A percentile compares a stretch with the other conserved stretches of the same genome.
Conservation (phyloP, 2,329 filamentous ascomycete species). For the Coniochaeta ligniaria region DNA sequence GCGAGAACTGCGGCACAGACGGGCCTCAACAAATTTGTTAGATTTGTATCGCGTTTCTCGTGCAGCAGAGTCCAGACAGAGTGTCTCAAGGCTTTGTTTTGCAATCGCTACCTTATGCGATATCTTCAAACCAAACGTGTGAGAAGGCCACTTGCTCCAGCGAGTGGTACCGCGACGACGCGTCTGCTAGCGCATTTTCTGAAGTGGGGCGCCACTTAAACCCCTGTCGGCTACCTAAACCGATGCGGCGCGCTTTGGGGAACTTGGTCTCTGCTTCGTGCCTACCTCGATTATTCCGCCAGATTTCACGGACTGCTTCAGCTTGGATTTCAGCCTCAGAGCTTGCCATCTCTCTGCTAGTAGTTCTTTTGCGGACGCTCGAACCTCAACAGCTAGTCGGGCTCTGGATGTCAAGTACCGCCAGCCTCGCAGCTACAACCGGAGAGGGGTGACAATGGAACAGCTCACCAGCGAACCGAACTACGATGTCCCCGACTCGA, state of each 20-base stretch:
- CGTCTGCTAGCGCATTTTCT: neutral
- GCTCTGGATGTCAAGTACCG: neutral
- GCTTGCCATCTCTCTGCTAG: no score
- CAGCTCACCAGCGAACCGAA: conserved; percentile 3
- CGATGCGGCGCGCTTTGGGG: neutral
- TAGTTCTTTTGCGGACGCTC: neutral
- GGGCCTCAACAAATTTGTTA: neutral
- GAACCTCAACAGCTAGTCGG: neutral
- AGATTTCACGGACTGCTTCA: no score
- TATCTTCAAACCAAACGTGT: no score
- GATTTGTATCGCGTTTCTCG: neutral
- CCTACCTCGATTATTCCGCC: no score
- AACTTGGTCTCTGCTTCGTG: neutral
- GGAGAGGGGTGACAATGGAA: neutral
- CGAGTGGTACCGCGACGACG: neutral
- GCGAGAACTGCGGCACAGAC: neutral
- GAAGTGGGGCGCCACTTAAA: neutral
- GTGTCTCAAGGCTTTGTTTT: neutral
- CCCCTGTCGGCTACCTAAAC: neutral
- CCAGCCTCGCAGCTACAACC: neutral
- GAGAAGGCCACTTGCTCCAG: no score
- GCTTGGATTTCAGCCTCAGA: no score
- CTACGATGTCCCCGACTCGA: conserved; percentile 61
- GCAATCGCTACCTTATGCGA: no score
- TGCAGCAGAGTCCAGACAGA: neutral